A percentile compares a stretch with the other conserved stretches of the same genome.
Conservation (phyloP, 352 stramenopile species). For the Phytophthora niederhauseri region DNA sequence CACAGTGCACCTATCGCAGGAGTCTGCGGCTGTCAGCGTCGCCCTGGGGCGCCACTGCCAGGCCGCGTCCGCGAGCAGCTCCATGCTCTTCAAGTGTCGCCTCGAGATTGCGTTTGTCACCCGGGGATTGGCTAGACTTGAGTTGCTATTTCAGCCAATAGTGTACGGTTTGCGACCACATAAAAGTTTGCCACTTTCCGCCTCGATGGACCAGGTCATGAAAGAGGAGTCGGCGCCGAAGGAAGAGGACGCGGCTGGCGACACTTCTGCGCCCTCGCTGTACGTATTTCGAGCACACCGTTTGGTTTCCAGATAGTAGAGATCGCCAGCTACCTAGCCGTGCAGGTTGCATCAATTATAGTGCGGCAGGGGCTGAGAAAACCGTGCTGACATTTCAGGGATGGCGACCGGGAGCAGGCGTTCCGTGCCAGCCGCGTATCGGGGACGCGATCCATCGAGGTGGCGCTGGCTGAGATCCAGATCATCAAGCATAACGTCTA, state of each 20-base stretch:
- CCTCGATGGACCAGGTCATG: conserved; percentile 22
- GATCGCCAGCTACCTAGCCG: conserved; percentile 7
- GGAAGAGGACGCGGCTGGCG: conserved; percentile 22
- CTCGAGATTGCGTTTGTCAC: conserved; percentile 18
- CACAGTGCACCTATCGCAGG: conserved; percentile 41
- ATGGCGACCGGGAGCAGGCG: conserved; percentile 42
- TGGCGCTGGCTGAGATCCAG: conserved; percentile 72
- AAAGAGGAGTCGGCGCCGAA: conserved; percentile 26
- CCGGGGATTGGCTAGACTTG: conserved; percentile 14
- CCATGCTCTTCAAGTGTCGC: conserved; percentile 35
- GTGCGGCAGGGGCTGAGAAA: conserved; percentile 13
- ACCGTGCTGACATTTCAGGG: conserved; percentile 27
- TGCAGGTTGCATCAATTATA: background rate
- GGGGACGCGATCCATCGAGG: conserved; percentile 68
- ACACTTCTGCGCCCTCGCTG: conserved; percentile 28
- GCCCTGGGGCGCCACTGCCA: conserved; percentile 59
- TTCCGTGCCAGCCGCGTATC: conserved; percentile 65
- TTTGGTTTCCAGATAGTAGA: background rate
- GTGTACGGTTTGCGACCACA: conserved; percentile 14
- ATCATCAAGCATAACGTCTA: conserved; percentile 80
- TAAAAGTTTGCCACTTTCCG: conserved; percentile 6
- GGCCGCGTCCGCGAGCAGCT: conserved; percentile 38
- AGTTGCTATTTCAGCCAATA: conserved; percentile 32
- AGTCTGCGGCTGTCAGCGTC: conserved; percentile 43
- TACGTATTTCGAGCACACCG: conserved; percentile 22